Base-by-base conservation (phyloP, 371 early-diverging fungal genomes). In the Mortierella sp. region DNA sequence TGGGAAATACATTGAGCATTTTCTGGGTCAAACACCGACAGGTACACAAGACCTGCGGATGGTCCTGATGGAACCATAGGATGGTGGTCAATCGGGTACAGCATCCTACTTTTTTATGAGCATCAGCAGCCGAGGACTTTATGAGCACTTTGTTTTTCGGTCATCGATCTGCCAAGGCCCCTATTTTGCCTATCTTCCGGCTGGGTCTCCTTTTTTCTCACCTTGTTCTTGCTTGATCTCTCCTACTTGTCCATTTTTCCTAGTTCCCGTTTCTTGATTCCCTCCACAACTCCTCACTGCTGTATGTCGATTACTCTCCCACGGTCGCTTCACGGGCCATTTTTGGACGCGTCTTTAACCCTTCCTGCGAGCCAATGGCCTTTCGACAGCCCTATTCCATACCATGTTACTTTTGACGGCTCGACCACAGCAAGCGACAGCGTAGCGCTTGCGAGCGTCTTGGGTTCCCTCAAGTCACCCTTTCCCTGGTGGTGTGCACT, bases 391-490 rank as follows among this genome's bases (percentile, higher is more conserved):
- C 31, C 34, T 19, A 61, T 37, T 13, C 50, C 3, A 50, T 16
- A 14, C 50, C 50, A 37, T 21, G 43, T 4, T 67, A 21, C 67
- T 40, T 40, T 24, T 37, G 67, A 54, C n/a, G 54, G 50, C 13
- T 50, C 50, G 14, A 50, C 50, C 50, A 16, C 50, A 50, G n/a
- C 21, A 54, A 53, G 11, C 40, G 24, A 11, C 21, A 24, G 24
- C 24, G 67, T 67, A 67, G 67, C 67, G 40, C 34, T 67, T 67
- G 67, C 67, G 67, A 67, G 67, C 40, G 43, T 40, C 40, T 21
- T 24, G 10, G 54, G 24, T 67, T 67, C 37, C 67, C 67, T 40
- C 21, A 40, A 40, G 67, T 40, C 67, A 67, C 24, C 24, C 67
- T 24, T 37, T 9, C 10, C 37, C 2, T 21, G 19, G 2, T 0